Conservation (phyloP, 2,329 filamentous ascomycete genomes). For the Aspergillus glaucus region DNA sequence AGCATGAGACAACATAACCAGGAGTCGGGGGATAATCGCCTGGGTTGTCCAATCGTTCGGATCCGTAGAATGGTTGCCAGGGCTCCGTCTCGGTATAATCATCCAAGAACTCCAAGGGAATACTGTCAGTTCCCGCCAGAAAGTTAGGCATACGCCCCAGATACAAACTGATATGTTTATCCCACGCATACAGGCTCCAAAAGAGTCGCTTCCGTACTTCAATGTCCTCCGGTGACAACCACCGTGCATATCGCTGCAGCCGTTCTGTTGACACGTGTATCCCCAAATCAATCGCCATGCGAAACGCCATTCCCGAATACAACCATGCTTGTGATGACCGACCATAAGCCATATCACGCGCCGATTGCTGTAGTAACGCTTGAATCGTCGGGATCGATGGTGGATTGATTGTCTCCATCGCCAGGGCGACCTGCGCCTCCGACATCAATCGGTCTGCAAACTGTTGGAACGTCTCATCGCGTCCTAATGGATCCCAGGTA, state of each 20-base stretch:
- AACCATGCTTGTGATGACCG: conserved; percentile 22
- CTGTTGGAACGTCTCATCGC: conserved; percentile 8
- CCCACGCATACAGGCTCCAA: conserved; percentile 27
- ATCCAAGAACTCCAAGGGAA: conserved; percentile 19
- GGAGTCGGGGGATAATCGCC: conserved; percentile 16
- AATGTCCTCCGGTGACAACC: conserved; percentile 21
- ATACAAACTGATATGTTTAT: conserved; percentile 25
- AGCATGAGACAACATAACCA: conserved; percentile 23
- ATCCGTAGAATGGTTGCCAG: conserved; percentile 24
- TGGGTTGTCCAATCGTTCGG: conserved; percentile 6
- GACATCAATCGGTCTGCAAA: conserved; percentile 7
- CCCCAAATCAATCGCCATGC: conserved; percentile 25
- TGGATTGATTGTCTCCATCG: conserved; percentile 20
- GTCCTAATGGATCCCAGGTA: conserved; percentile 13
- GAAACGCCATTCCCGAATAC: conserved; percentile 23
- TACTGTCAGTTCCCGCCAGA: conserved; percentile 12
- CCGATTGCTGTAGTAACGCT: conserved; percentile 23
- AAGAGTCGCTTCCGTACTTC: conserved; percentile 25
- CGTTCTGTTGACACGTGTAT: conserved; percentile 20
- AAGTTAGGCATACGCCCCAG: conserved; percentile 23
- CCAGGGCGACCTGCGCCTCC: conserved; percentile 19
- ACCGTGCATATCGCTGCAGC: conserved; percentile 15
- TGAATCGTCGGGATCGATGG: conserved; percentile 24
- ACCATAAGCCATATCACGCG: conserved; percentile 21
- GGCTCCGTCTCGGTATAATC: conserved; percentile 20